Conservation (phyloP, 2,329 filamentous ascomycete genomes). For the Dothideomycetidae sp. region DNA sequence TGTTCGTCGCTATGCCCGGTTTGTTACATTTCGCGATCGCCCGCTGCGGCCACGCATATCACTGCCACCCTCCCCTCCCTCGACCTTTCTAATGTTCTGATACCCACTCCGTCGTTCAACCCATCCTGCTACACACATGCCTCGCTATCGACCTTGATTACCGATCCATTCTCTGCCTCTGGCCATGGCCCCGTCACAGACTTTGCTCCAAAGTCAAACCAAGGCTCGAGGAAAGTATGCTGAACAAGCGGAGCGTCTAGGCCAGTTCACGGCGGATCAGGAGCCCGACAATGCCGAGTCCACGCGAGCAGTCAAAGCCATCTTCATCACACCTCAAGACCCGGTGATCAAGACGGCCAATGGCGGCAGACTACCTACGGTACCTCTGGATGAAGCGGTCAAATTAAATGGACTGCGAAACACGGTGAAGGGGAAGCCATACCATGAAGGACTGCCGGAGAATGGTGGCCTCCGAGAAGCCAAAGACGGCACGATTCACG, state of each 20-base stretch:
- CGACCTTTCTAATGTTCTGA: not conserved
- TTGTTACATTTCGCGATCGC: not conserved
- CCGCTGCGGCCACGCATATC: not conserved
- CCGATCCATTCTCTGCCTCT: not conserved
- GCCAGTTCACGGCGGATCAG: conserved; percentile 26
- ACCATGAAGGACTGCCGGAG: conserved; percentile 18
- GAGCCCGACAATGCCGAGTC: conserved; percentile 26
- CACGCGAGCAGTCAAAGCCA: conserved; percentile 46
- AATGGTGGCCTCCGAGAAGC: conserved; percentile 24
- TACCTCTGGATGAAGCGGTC: conserved; percentile 55
- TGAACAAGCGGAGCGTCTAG: conserved; percentile 41
- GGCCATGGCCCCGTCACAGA: conserved; percentile 6
- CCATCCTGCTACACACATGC: not conserved
- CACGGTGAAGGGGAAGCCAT: conserved; percentile 29
- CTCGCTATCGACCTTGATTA: not conserved
- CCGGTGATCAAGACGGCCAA: conserved; percentile 55
- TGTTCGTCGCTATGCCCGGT: not conserved
- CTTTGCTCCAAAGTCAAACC: conserved; percentile 16
- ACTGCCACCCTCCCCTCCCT: not conserved
- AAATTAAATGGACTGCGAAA: conserved; percentile 53
- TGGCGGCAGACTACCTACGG: conserved; percentile 51
- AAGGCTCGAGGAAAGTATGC: conserved; percentile 37
- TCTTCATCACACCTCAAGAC: conserved; percentile 51
- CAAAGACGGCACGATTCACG: conserved; percentile 30
- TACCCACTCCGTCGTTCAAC: not conserved